Conservation (phyloP, 352 stramenopile genomes). For the Globisporangium megalacanthum region DNA sequence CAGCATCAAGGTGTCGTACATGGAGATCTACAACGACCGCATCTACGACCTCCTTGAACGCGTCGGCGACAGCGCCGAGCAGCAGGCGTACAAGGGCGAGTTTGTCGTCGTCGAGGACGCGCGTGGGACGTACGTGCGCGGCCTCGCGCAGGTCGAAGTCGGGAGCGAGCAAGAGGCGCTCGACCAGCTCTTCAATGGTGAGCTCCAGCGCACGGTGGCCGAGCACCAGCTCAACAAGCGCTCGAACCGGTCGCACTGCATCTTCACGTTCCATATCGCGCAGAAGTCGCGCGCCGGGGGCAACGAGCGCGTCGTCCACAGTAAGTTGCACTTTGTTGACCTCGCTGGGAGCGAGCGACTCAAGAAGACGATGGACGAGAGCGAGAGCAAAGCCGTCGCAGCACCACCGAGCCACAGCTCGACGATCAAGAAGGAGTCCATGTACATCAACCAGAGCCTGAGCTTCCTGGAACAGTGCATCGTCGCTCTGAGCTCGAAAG, state of each 20-base stretch:
- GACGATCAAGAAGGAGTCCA: constrained; percentile 95
- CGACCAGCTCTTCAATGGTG: constrained; percentile 89
- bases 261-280: constrained; percentile 91
- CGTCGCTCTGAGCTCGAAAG: constrained; percentile 75
- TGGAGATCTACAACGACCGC: constrained; percentile 96
- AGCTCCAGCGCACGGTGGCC: constrained; percentile 91
- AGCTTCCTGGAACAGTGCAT: constrained; percentile 95
- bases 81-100: constrained; percentile 28
- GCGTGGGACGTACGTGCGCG: constrained; percentile 78
- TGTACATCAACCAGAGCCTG: constrained; percentile 97
- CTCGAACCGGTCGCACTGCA: constrained; percentile 91
- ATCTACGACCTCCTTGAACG: constrained; percentile 89
- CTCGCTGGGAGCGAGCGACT: constrained; percentile 92
- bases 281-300: constrained; percentile 76
- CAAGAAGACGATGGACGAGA: constrained; percentile 89
- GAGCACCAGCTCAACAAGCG: constrained; percentile 93
- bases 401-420: constrained; percentile 18
- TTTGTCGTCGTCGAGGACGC: constrained; percentile 85
- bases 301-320: constrained; percentile 75
- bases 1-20: constrained; percentile 86
- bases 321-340: constrained; percentile 93
- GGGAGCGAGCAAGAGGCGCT: constrained; percentile 83
- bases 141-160: constrained; percentile 82
- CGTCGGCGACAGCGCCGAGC: constrained; percentile 15
- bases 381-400: constrained; percentile 14